Percentiles rank a stretch among this genome's conserved stretches.
phyloP scores from a whole-genome alignment of 495 filamentous ascomycete genomes.

The Lasiosphaeriaceae sp. region DNA sequence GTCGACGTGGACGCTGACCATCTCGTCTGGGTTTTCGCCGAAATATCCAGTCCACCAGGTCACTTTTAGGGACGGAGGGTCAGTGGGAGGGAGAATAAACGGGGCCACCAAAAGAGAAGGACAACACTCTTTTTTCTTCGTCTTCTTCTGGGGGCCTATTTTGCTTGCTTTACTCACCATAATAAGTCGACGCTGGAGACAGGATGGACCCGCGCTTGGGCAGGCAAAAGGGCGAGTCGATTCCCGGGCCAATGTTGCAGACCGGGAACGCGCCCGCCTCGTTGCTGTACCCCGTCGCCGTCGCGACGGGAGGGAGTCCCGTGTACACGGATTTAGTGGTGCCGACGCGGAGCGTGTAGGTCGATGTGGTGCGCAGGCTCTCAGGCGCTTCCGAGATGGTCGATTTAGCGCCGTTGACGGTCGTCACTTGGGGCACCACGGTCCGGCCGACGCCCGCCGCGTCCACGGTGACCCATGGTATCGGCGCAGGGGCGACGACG shows the following conservation, averaged over 20 bases:
- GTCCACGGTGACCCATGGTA: slow-evolving; percentile 28
- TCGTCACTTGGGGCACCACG: slow-evolving; percentile 20
- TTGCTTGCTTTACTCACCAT: slow-evolving; percentile 15
- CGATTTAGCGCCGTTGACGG: slow-evolving; percentile 16
- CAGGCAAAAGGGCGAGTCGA: slow-evolving; percentile 25
- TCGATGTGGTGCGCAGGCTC: slow-evolving; percentile 18
- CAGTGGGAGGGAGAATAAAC: not conserved
- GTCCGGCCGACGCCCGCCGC: slow-evolving; percentile 18
- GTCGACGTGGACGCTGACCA: slow-evolving; percentile 11
- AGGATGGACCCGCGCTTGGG: slow-evolving; percentile 22
- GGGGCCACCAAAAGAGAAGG: too few species aligned
- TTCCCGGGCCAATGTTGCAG: slow-evolving; percentile 18
- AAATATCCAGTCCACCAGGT: slow-evolving; percentile 26
- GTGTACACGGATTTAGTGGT: slow-evolving; percentile 17
- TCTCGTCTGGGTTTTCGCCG: slow-evolving; percentile 5
- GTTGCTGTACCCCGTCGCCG: slow-evolving; percentile 12
- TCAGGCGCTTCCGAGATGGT: slow-evolving; percentile 22
- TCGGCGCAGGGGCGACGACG: slow-evolving; percentile 1
- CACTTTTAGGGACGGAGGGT: slow-evolving; percentile 16
- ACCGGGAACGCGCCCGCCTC: slow-evolving; percentile 23
- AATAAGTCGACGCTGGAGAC: slow-evolving; percentile 23
- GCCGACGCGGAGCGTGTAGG: slow-evolving; percentile 22
- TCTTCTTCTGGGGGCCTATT: too few species aligned
- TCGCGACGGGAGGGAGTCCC: slow-evolving; percentile 26
- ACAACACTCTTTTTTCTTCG: too few species aligned